Conservation (phyloP, 208 protist genomes). For the Acanthamoeba castellanii region DNA sequence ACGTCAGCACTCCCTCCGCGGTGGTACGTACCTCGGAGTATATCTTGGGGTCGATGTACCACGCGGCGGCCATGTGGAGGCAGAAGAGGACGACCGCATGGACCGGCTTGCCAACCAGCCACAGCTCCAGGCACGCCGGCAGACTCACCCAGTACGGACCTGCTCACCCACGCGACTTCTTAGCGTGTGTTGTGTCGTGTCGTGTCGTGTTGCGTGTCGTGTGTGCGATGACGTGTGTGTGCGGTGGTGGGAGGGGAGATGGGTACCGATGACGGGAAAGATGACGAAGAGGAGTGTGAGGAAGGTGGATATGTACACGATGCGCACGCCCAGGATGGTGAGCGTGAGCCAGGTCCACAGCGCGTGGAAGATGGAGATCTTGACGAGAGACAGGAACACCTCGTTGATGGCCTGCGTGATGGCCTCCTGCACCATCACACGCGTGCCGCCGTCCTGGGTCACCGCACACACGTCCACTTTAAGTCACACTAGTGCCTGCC, state of each 20-base stretch:
- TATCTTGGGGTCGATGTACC: constrained; percentile 61
- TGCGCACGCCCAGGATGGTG: constrained; percentile 52
- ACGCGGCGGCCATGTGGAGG: constrained; percentile 17
- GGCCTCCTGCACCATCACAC: constrained; percentile 32
- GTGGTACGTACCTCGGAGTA: neutral
- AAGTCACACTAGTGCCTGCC: neutral
- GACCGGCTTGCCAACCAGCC: constrained; percentile 41
- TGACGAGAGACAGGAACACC: constrained; percentile 54
- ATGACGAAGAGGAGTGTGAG: constrained; percentile 48
- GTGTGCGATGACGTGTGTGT: too few species aligned
- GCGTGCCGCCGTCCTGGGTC: constrained; percentile 3
- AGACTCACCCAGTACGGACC: constrained; percentile 37
- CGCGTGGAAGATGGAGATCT: constrained; percentile 55
- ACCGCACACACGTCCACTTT: too few species aligned
- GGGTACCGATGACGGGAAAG: constrained; percentile 52
- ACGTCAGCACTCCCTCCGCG: neutral
- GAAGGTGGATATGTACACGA: constrained; percentile 70
- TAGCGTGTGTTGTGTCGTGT: too few species aligned
- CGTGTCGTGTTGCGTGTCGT: too few species aligned
- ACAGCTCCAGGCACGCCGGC: constrained; percentile 62
- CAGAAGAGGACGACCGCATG: constrained; percentile 64
- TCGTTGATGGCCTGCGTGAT: constrained; percentile 71
- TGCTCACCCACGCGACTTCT: too few species aligned
- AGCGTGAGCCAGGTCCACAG: constrained; percentile 62
- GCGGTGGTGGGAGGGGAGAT: neutral